Evolutionary conservation across 306 rosid genomes (phyloP), one percentile per base, ranked within the genome.

Genomic region (Macrotyloma uniflorum): DNA sequence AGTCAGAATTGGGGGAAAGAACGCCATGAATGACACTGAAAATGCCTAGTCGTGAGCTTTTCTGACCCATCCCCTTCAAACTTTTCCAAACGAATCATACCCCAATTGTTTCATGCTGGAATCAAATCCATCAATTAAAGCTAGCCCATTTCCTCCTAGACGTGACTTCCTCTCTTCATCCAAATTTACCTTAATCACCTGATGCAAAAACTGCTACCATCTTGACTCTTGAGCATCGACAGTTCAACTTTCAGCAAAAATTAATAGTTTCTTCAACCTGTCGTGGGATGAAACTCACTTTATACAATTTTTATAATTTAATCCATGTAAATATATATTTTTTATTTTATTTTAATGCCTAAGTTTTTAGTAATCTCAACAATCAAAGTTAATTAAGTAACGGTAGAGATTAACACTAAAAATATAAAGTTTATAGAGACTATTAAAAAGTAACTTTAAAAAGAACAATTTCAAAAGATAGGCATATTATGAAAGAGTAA

Each of bases 1-100:
- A 46, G 70, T 12, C 79, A 74, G 42, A 14, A 43, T 74, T 59
- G 33, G 59, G 70, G 59, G 46, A 74, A 26, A 74, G 45, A 61
- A 35, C 30, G 4, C 11, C 9, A 16, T 5, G 79, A 74, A 59
- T 26, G 33, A 15, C 78, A 58, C 24, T 22, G 12, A 67, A 57
- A 40, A 46, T 55, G 47, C 10, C 40, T 55, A 36, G 16, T 20
- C 36, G 12, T 15, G 65, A 35, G 3, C 14, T 10, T 30, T 69
- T 18, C n/a, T 68, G 15, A 68, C 57, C 58, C 15, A 26, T 26
- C 45, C 3, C 14, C 14, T 40, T 10, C 45, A 40, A 40, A 40
- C 58, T 58, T 42, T 46, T 15, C 6, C 19, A 5, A 45, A 4
- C 2, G 50, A 45, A 45, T 5, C 50, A 45, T 3, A 46, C 7